A percentile compares a stretch with the other conserved stretches of the same genome.
Evolutionary conservation across 2,329 filamentous ascomycete genomes (phyloP).

Genomic region (Aulographum hederae): DNA sequence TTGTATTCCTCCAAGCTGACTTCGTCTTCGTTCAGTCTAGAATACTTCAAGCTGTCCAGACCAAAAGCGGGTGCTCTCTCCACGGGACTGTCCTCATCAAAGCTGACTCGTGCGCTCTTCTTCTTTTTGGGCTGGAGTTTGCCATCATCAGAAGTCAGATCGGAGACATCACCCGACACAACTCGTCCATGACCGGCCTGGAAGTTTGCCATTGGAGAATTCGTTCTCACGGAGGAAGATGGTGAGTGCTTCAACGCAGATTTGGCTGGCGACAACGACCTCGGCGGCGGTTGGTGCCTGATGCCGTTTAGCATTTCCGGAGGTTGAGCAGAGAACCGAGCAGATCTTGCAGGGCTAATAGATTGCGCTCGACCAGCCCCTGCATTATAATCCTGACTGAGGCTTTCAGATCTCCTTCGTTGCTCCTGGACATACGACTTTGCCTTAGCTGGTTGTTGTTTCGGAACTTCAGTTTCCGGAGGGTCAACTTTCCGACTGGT

Average conservation of each 20-base stretch:
- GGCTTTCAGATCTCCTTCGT: neutral
- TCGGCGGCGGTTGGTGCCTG: slow-evolving; percentile 49
- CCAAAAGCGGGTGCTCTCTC: slow-evolving; percentile 9
- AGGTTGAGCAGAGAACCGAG: slow-evolving; percentile 45
- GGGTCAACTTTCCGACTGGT: no score
- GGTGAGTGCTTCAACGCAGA: slow-evolving; percentile 54
- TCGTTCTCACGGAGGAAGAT: slow-evolving; percentile 27
- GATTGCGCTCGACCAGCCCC: slow-evolving; percentile 17
- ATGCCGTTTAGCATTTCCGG: slow-evolving; percentile 33
- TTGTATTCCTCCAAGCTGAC: slow-evolving; percentile 48
- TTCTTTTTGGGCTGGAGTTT: slow-evolving; percentile 25
- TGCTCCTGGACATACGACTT: slow-evolving; percentile 1
- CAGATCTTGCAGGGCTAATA: slow-evolving; percentile 45
- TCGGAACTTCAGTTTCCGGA: slow-evolving; percentile 25
- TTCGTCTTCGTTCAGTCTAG: no score
- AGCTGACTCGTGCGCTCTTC: slow-evolving; percentile 59
- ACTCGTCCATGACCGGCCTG: slow-evolving; percentile 27
- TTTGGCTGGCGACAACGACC: slow-evolving; percentile 59
- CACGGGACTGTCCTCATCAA: slow-evolving; percentile 40
- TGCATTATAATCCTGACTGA: slow-evolving; percentile 2
- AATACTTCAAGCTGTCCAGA: slow-evolving; percentile 28
- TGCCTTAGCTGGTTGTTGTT: slow-evolving; percentile 19
- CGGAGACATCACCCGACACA: slow-evolving; percentile 35
- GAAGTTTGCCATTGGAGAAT: slow-evolving; percentile 29
- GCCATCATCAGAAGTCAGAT: slow-evolving; percentile 30